Conservation (phyloP, 805 yeast species). For the Ogataea allantospora region DNA sequence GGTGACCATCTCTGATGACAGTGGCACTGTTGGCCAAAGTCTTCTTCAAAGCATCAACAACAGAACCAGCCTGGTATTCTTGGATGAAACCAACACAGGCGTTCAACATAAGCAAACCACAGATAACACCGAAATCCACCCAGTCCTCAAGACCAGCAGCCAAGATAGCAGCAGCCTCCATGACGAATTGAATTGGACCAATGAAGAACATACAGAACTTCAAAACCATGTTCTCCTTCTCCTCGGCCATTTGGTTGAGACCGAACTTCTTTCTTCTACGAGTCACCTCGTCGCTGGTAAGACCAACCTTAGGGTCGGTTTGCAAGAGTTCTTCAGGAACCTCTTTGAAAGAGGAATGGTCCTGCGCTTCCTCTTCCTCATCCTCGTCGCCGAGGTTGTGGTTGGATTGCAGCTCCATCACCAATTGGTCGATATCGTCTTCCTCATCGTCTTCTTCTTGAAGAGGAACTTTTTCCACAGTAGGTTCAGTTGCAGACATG, state of each 20-base stretch:
- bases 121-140: conserved; percentile 98
- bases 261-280: conserved; percentile 90
- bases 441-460: conserved; percentile 59
- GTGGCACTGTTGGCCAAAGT: conserved; percentile 88
- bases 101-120: conserved; percentile 80
- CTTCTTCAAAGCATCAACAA: conserved; percentile 94
- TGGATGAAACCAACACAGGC: conserved; percentile 95
- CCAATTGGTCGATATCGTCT: conserved; percentile 69
- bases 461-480: conserved; percentile 29
- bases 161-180: conserved; percentile 94
- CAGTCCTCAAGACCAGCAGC: conserved; percentile 97
- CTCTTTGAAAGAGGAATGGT: conserved; percentile 63
- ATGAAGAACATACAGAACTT: conserved; percentile 86
- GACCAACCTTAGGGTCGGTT: conserved; percentile 78
- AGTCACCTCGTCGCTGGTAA: conserved; percentile 71
- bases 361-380: conserved; percentile 48
- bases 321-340: conserved; percentile 84
- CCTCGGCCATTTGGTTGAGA: conserved; percentile 88
- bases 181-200: conserved; percentile 95
- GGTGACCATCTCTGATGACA: conserved; percentile 78
- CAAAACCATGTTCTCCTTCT: conserved; percentile 71
- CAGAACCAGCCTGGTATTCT: conserved; percentile 97
- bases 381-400: conserved; percentile 47
- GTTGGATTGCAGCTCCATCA: conserved; percentile 75
- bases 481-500: conserved; percentile 25